Evolutionary conservation across 345 rosid genomes (phyloP), one percentile per base, ranked within the genome.

Genomic region (Sisymbrium altissimum): DNA sequence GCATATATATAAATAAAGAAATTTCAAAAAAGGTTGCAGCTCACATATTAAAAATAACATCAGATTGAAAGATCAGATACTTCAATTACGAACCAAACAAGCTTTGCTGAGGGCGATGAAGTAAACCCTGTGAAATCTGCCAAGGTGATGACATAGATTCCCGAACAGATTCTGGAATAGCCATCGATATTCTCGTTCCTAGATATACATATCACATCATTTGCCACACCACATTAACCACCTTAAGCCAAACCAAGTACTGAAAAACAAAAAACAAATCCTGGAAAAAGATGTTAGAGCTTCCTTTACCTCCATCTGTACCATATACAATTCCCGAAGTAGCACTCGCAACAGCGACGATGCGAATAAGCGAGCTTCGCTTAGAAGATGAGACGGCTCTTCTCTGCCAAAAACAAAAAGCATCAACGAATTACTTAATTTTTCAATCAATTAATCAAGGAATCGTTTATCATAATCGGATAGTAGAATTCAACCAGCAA

Each of bases 321-420:
- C 77, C 65, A 44, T 75, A 85, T 0, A 79, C 45, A 27, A 90
- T 35, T 30, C 83, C 86, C 0, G 90, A 81, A 23, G 88, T 84
- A 0, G 80, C 81, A 1, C 85, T 74, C 12, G 86, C 87, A 33
- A 71, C 46, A 29, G 92, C 79, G 0, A 73, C 49, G 32, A 77
- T 61, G 30, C 85, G 89, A 29, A 81, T 1, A 55, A 86, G 66
- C 45, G 80, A 68, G 49, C 38, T 74, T 64, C 75, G 61, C 35
- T 69, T 40, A 8, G 72, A 58, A 53, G 58, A 81, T 30, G 58
- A 25, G 11, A 75, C 62, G 44, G 67, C 45, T 50, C 80, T 91
- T 71, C 78, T 82, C 96, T 89, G 72, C 82, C 9, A 39, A 23
- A 21, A 19, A 59, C 6, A 0, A 17, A 32, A 57, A 4, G 36